phyloP scores from a whole-genome alignment of 495 filamentous ascomycete genomes.

The Letharia columbiana region DNA sequence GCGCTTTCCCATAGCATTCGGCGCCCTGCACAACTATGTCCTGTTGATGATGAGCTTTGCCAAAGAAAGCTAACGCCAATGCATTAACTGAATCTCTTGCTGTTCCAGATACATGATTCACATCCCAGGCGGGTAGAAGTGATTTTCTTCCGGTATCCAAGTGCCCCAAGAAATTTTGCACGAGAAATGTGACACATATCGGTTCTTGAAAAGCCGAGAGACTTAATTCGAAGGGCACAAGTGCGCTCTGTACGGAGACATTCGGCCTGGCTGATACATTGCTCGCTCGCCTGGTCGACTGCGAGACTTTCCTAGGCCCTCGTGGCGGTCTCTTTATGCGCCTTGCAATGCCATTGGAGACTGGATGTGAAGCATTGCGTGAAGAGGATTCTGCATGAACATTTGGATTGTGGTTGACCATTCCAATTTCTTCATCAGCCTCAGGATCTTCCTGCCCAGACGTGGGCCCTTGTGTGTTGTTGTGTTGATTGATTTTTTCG shows the following conservation, averaged over 20 bases:
- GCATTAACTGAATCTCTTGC: not conserved
- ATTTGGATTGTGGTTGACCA: not conserved
- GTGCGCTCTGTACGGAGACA: not conserved
- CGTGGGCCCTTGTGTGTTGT: not conserved
- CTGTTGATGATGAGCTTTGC: slow-evolving; percentile 11
- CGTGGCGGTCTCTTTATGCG: not conserved
- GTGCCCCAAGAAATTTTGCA: slow-evolving; percentile 13
- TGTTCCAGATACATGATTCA: not conserved
- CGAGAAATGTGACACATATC: slow-evolving; percentile 8
- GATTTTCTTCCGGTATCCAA: slow-evolving; percentile 11
- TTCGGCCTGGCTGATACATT: not conserved
- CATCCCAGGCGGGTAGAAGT: slow-evolving; percentile 7
- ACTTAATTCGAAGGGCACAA: not conserved
- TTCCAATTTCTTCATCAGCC: not conserved
- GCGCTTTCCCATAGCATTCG: slow-evolving; percentile 13
- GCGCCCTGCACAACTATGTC: slow-evolving; percentile 7
- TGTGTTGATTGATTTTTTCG: not conserved
- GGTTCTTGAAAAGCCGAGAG: not conserved
- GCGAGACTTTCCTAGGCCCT: not conserved
- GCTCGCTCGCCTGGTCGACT: not conserved
- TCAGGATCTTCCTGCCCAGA: not conserved
- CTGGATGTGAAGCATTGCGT: not conserved
- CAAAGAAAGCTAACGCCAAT: slow-evolving; percentile 16
- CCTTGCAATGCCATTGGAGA: not conserved
- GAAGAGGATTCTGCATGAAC: not conserved